Percentiles rank a stretch among this genome's conserved stretches.
These are phyloP conservation scores for Linnemannia elongata DNA, from an alignment of 192 early-diverging fungal species.

Conservation along the genomic window DNA sequence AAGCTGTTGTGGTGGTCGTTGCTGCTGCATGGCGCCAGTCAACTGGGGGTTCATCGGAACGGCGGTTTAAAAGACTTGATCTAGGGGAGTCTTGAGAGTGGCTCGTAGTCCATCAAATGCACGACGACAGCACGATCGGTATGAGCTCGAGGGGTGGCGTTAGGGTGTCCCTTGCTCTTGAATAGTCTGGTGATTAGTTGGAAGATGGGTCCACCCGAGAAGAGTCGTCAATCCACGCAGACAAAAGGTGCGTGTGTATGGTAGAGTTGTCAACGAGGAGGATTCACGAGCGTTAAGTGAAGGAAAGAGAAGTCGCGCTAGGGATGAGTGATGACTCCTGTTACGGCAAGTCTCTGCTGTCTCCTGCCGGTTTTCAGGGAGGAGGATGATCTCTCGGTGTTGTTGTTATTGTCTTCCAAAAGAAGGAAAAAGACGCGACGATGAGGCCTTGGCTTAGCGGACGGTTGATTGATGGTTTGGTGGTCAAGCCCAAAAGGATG, in stretches of 20 bases:
- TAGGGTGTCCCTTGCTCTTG: not conserved
- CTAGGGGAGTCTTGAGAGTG: not conserved
- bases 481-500: not conserved
- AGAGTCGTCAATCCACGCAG: not conserved
- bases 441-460: not conserved
- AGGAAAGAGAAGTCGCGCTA: not conserved
- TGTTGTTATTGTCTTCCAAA: not conserved
- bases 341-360: not conserved
- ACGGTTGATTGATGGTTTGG: no score
- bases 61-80: not conserved
- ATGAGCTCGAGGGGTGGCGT: not conserved
- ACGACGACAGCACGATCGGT: not conserved
- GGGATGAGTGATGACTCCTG: not conserved
- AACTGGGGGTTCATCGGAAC: not conserved
- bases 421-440: not conserved
- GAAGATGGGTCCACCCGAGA: not conserved
- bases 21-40: slow-evolving; percentile 8
- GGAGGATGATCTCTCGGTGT: not conserved
- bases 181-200: not conserved
- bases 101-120: not conserved
- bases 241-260: not conserved
- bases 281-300: not conserved
- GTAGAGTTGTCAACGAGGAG: not conserved
- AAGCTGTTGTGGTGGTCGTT: slow-evolving; percentile 6
- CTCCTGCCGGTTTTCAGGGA: not conserved